These are phyloP conservation scores for Irpex sp. DNA, from an alignment of 1,284 basidiomycete genomes.

Conservation along the genomic window DNA sequence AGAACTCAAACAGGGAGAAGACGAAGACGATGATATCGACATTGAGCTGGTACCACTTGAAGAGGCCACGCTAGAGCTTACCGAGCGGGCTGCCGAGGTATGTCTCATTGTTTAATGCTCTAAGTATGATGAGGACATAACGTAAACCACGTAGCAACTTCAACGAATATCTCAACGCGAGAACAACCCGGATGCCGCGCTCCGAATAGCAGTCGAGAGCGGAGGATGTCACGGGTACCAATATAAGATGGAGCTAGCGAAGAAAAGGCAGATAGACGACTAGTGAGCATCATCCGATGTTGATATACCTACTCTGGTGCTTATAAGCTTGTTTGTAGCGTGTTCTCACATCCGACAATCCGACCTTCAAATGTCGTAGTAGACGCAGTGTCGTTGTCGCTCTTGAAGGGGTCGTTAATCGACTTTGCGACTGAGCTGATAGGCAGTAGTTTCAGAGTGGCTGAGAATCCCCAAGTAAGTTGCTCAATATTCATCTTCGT, in stretches of 20 bases:
- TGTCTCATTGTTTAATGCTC: constrained; percentile 11
- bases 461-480: constrained; percentile 69
- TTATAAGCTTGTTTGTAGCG: constrained; percentile 31
- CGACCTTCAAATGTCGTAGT: constrained; percentile 72
- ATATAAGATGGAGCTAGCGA: constrained; percentile 82
- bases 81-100: constrained; percentile 73
- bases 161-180: constrained; percentile 55
- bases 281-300: constrained; percentile 52
- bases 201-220: constrained; percentile 80
- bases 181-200: constrained; percentile 54
- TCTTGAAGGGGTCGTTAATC: constrained; percentile 81
- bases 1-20: constrained; percentile 9
- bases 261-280: constrained; percentile 59
- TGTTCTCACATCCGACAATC: constrained; percentile 65
- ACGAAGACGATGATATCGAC: constrained; percentile 24
- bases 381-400: constrained; percentile 75
- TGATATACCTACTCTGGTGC: constrained; percentile 5
- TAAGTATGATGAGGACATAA: not conserved
- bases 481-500: not conserved
- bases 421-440: constrained; percentile 92
- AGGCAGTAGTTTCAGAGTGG: constrained; percentile 78
- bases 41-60: constrained; percentile 27
- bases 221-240: constrained; percentile 94
- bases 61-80: constrained; percentile 45
- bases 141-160: constrained; percentile 54